Evolutionary conservation across 768 basidiomycete species (phyloP).

Genomic region (Suillus ampliporus): DNA sequence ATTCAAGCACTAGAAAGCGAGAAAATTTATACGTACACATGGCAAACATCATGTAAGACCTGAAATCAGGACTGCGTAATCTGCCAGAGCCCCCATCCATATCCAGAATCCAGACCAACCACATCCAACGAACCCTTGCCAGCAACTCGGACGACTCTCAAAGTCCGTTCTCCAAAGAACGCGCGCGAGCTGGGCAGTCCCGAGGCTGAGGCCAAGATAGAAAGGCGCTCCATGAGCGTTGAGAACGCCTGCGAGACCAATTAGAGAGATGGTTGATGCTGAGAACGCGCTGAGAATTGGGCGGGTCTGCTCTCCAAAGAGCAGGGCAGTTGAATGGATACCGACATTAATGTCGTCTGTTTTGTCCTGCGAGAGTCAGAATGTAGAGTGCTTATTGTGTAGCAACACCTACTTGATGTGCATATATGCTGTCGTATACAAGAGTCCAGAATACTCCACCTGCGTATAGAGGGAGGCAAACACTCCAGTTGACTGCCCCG

Average conservation of each 20-base stretch:
- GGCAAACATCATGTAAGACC: constrained; percentile 9
- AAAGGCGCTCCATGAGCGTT: constrained; percentile 81
- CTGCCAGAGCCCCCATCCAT: constrained; percentile 79
- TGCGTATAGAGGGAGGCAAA: constrained; percentile 87
- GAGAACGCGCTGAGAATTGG: constrained; percentile 80
- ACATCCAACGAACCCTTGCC: constrained; percentile 88
- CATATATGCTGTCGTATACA: constrained; percentile 97
- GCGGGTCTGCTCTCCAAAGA: constrained; percentile 81
- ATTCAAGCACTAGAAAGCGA: no score
- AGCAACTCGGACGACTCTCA: constrained; percentile 77
- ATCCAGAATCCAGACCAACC: constrained; percentile 90
- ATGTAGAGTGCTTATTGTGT: neutral
- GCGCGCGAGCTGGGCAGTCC: constrained; percentile 76
- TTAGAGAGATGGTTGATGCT: constrained; percentile 68
- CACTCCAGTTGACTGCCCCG: constrained; percentile 77
- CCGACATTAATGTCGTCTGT: constrained; percentile 84
- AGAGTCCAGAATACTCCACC: constrained; percentile 94
- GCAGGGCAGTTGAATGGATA: constrained; percentile 92
- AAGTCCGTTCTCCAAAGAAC: constrained; percentile 80
- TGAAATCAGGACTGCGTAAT: constrained; percentile 53
- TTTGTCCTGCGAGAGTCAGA: constrained; percentile 72
- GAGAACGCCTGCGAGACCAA: constrained; percentile 80
- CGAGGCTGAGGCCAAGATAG: constrained; percentile 77
- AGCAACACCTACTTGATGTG: constrained; percentile 75
- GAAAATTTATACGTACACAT: neutral